Conservation (phyloP, 2,329 filamentous ascomycete species). For the Aspergillus quadrilineatus region DNA sequence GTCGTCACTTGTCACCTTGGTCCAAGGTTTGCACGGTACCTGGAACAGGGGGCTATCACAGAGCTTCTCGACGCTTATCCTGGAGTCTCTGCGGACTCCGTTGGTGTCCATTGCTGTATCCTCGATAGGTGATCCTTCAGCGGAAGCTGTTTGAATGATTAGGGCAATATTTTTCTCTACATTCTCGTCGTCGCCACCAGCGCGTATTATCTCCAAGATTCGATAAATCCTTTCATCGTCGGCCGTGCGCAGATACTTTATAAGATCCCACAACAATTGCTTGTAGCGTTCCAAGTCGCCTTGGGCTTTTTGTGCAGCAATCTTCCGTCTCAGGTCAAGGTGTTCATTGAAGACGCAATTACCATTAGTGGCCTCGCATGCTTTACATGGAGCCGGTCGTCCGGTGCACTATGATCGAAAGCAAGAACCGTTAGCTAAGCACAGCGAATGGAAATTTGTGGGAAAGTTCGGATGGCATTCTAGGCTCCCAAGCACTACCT, state of each 20-base stretch:
- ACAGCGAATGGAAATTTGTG: neutral
- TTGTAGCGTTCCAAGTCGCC: constrained; percentile 37
- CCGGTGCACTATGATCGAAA: constrained; percentile 34
- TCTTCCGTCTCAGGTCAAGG: constrained; percentile 39
- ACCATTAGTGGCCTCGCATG: constrained; percentile 31
- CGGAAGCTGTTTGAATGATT: neutral
- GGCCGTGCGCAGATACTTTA: constrained; percentile 30
- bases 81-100: constrained; percentile 26
- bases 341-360: constrained; percentile 38
- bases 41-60: constrained; percentile 37
- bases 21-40: constrained; percentile 59
- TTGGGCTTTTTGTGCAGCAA: constrained; percentile 36
- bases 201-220: constrained; percentile 30
- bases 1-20: constrained; percentile 71
- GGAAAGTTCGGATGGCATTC: neutral
- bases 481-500: constrained; percentile 22
- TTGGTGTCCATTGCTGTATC: constrained; percentile 18
- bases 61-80: constrained; percentile 32
- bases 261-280: constrained; percentile 30
- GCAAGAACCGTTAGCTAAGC: constrained; percentile 5
- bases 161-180: constrained; percentile 27
- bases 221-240: constrained; percentile 25
- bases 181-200: constrained; percentile 27
- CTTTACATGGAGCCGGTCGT: constrained; percentile 35
- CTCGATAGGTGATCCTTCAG: constrained; percentile 18